Evolutionary conservation across 1,284 basidiomycete genomes (phyloP).

Genomic region (Leccinum variabile): DNA sequence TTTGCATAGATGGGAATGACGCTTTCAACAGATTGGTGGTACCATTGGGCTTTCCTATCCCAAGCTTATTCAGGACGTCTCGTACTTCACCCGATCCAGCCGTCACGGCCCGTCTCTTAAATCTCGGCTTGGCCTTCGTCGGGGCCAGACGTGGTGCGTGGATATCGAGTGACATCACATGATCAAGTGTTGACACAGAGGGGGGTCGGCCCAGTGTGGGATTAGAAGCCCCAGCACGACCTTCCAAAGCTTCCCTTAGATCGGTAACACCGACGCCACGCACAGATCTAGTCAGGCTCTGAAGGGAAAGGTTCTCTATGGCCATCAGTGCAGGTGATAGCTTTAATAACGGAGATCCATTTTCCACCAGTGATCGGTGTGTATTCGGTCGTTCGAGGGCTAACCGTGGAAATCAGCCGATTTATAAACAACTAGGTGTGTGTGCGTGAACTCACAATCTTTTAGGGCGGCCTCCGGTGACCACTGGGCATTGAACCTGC

Average conservation of each 20-base stretch:
- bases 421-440: conserved; percentile 5
- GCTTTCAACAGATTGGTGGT: conserved; percentile 60
- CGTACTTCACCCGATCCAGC: conserved; percentile 69
- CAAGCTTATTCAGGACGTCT: conserved; percentile 74
- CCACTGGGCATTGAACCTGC: conserved; percentile 63
- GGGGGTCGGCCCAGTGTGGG: conserved; percentile 61
- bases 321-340: conserved; percentile 84
- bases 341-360: conserved; percentile 69
- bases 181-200: conserved; percentile 75
- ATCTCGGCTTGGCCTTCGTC: conserved; percentile 54
- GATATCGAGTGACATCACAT: conserved; percentile 52
- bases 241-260: conserved; percentile 82
- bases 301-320: conserved; percentile 82
- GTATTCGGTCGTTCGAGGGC: conserved; percentile 60
- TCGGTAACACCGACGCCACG: conserved; percentile 83
- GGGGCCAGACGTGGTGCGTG: conserved; percentile 41
- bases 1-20: conserved; percentile 57
- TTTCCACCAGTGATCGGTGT: conserved; percentile 64
- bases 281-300: conserved; percentile 72
- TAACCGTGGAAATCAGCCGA: conserved; percentile 26
- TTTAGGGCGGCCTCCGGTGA: conserved; percentile 71
- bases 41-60: conserved; percentile 70
- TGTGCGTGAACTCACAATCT: conserved; percentile 61
- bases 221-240: conserved; percentile 77
- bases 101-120: conserved; percentile 50